Evolutionary conservation across 768 basidiomycete genomes (phyloP).

Genomic region (Glaciozyma martinii): DNA sequence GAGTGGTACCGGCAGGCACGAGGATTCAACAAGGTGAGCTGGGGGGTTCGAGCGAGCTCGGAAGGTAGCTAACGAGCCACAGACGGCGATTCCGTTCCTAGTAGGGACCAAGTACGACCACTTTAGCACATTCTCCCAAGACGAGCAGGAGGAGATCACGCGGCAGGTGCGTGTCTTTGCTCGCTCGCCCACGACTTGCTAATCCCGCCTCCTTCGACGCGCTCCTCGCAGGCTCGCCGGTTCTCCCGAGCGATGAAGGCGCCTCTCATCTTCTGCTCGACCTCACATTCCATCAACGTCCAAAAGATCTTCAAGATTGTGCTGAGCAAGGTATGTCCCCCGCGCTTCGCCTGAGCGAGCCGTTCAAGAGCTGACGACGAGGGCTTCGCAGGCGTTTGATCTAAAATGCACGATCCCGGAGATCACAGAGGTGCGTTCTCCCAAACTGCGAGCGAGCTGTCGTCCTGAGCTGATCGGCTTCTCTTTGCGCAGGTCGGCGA

Average conservation of each 20-base stretch:
- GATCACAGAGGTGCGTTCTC: constrained; percentile 69
- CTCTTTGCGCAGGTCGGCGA: constrained; percentile 57
- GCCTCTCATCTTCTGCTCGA: constrained; percentile 98
- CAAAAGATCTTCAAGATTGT: constrained; percentile 99
- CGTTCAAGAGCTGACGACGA: neutral
- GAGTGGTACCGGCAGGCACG: constrained; percentile 99
- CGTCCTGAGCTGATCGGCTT: neutral
- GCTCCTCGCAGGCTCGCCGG: constrained; percentile 65
- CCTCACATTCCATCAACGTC: constrained; percentile 96
- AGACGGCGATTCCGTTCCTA: constrained; percentile 98
- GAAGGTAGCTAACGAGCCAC: neutral
- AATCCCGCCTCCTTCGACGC: neutral
- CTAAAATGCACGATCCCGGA: constrained; percentile 91
- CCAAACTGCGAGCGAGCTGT: neutral
- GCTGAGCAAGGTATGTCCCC: constrained; percentile 55
- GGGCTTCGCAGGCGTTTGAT: constrained; percentile 61
- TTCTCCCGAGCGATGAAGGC: constrained; percentile 99
- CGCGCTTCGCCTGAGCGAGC: no score
- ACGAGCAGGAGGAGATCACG: constrained; percentile 99
- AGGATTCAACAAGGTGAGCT: constrained; percentile 90
- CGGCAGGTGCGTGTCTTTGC: constrained; percentile 59
- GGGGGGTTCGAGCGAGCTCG: fast-evolving
- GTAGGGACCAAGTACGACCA: constrained; percentile 98
- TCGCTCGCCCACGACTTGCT: neutral
- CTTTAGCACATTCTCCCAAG: constrained; percentile 86